Base-by-base conservation (phyloP, 495 filamentous ascomycete genomes). In the Aspergillus biplanus region DNA sequence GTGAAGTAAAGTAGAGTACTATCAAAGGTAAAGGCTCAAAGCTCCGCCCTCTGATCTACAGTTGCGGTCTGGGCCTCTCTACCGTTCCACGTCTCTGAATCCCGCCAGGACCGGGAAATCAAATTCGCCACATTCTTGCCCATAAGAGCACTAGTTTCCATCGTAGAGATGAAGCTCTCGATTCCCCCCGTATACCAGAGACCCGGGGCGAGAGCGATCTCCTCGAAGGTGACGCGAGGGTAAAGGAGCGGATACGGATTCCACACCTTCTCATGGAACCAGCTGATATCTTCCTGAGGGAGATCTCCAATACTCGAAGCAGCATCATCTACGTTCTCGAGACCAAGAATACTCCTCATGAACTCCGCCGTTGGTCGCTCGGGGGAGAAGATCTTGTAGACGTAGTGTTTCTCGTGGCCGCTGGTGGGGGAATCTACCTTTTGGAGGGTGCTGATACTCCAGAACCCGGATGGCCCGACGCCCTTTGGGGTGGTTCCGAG, bases 61-160 rank as follows among this genome's bases (percentile, higher is more conserved):
- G 44, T 37, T 31, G 57, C 46, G 5, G 56, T 33, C 49, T 59
- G 58, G 60, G 50, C 59, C 62, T 32, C 53, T 44, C 1, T 27
- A 15, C 55, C 42, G 0, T 61, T 39, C 11, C 31, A 58, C 7
- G 52, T 31, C 31, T 65, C 54, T 52, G 69, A 11, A 37, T 72
- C 71, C 49, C 71, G 59, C 82, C 85, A 88, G 42, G 83, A 86
- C 67, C 93, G 84, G 5, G 89, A 80, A 54, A 97, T 83, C 46
- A 98, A 76, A 32, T 82, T 81, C 12, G 95, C 95, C 42, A 98
- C 90, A 77, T 99, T 98, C 83, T 87, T 93, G 0, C 95, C 95
- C 94, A 97, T 97, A 68, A 98, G 73, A 0, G 90, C 88, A 72
- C 90, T 98, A 7, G 96, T 99, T 81, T 99, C 95, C 95, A 99